Base-by-base conservation (phyloP, 2,329 filamentous ascomycete species). In the Xylaria multiplex region DNA sequence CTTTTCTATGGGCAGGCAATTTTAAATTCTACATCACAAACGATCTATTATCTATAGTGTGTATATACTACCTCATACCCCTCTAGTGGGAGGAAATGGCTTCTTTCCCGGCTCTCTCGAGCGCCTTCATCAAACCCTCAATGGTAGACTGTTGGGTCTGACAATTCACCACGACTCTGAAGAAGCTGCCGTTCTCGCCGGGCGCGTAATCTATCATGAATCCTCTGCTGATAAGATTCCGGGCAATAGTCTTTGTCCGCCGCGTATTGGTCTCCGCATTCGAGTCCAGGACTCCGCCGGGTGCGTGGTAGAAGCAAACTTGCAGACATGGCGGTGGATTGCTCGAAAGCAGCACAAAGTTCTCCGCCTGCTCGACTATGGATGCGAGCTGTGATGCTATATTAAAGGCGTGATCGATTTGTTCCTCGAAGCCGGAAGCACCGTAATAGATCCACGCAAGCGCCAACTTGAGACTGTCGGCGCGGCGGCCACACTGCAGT, bases 401-500 rank as follows among this genome's bases (percentile, higher is more conserved):
- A 9, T 83, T 85, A 74, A 95, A 97, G 0, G 91, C 94, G 37
- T 85, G 79, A 72, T 95, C 90, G 59, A 94, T 85, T 74, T 91
- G 88, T 11, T 77, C 71, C 71, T 85, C 87, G 76, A 96, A 96
- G 1, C 95, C 93, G 2, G 82, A 77, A 0, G 86, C 85, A 30
- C 96, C 96, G 79, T 97, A 93, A 82, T 97, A 97, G 59, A 93
- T 88, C 92, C 96, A 97, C 2, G 90, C 86, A 4, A 98, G 84
- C 27, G 93, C 95, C 49, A 98, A 83, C 81, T 98, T 99, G 56
- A 98, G 83, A 40, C 86, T 87, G 79, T 98, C 96, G 14, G 90
- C 93, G 37, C 92, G 86, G 0, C 96, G 89, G 3, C 96, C 96
- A 78, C 96, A 98, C 80, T 98, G 96, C 42, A 97, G 87, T 1